These are phyloP conservation scores for Raphanus hybrid DNA, from an alignment of 441 rosid genomes.

Conservation along the genomic window DNA sequence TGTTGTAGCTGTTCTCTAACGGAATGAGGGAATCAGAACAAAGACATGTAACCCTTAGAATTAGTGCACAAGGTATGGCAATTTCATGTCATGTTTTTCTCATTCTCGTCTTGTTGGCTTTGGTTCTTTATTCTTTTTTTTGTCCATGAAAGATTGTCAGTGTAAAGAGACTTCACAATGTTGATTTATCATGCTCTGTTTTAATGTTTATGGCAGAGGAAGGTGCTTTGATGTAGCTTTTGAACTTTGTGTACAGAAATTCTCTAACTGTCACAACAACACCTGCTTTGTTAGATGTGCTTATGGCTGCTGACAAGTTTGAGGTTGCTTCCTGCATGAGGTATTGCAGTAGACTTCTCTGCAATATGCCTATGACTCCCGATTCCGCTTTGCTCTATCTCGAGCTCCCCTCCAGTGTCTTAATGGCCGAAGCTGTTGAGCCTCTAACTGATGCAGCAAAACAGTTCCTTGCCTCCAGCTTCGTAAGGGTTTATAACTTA, in stretches of 20 bases:
- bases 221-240: slow-evolving; percentile 68
- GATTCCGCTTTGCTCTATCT: slow-evolving; percentile 73
- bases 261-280: slow-evolving; percentile 53
- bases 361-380: slow-evolving; percentile 67
- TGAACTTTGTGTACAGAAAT: slow-evolving; percentile 69
- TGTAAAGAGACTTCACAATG: neutral
- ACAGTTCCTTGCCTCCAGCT: slow-evolving; percentile 56
- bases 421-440: slow-evolving; percentile 72
- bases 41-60: no score
- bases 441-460: slow-evolving; percentile 74
- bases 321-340: slow-evolving; percentile 86
- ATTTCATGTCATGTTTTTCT: no score
- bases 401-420: slow-evolving; percentile 71
- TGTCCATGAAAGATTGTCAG: neutral
- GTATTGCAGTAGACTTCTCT: slow-evolving; percentile 63
- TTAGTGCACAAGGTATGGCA: no score
- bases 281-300: slow-evolving; percentile 65
- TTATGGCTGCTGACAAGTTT: slow-evolving; percentile 81
- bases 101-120: no score
- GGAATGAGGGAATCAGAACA: no score
- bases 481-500: no score
- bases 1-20: no score
- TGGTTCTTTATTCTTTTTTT: no score
- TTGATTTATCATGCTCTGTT: slow-evolving; percentile 10
- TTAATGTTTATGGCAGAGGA: slow-evolving; percentile 56